These are phyloP conservation scores for Candida labiduridarum DNA, from an alignment of 1,139 yeast genomes.

Conservation along the genomic window DNA sequence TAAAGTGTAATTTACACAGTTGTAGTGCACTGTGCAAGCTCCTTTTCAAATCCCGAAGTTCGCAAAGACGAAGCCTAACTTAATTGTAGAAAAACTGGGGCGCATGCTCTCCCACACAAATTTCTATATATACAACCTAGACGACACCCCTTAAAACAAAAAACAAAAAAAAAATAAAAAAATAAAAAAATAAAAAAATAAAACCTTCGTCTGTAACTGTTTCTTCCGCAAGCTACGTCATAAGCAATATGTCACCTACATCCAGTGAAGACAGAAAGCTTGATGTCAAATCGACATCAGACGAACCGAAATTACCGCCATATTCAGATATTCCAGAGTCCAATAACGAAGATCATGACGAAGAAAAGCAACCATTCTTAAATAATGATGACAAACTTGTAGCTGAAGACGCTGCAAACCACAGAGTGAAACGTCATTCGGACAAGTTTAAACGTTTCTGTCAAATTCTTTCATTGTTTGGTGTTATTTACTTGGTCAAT, in stretches of 20 bases:
- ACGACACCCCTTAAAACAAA: too few relatives aligned
- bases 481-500: not conserved
- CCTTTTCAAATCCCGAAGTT: too few relatives aligned
- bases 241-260: not conserved
- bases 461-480: not conserved
- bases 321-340: slow-evolving; percentile 1
- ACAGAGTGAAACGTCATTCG: not conserved
- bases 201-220: too few relatives aligned
- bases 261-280: slow-evolving; percentile 1
- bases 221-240: not conserved
- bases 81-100: too few relatives aligned
- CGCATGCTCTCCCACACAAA: too few relatives aligned
- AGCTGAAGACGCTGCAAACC: not conserved
- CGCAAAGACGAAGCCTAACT: too few relatives aligned
- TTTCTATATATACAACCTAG: too few relatives aligned
- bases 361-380: slow-evolving; percentile 2
- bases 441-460: not conserved
- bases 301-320: slow-evolving; percentile 3
- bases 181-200: too few relatives aligned
- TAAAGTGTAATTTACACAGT: too few relatives aligned
- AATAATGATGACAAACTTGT: not conserved
- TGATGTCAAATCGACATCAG: not conserved
- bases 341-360: not conserved
- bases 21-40: too few relatives aligned
- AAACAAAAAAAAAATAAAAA: too few relatives aligned